Evolutionary conservation across 441 rosid species (phyloP).

Genomic region (Macaranga tanarius): DNA sequence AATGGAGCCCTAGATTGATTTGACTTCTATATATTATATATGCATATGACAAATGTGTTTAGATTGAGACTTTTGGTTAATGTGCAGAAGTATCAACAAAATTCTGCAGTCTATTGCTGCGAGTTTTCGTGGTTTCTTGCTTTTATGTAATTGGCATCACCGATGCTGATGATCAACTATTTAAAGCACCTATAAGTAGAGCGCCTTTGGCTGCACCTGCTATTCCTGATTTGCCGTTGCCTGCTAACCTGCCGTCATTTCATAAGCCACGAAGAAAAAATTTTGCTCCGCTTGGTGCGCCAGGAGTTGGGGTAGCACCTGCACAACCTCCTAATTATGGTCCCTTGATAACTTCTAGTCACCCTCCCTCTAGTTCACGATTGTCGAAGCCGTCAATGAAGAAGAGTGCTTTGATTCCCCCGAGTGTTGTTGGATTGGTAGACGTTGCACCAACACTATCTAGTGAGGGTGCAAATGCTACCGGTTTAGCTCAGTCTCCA

Average conservation of each 20-base stretch:
- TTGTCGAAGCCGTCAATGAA: slow-evolving; percentile 63
- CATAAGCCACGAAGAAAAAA: slow-evolving; percentile 39
- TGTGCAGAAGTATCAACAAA: slow-evolving; percentile 43
- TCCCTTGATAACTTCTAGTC: slow-evolving; percentile 54
- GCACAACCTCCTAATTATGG: slow-evolving; percentile 52
- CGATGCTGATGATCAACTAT: slow-evolving; percentile 32
- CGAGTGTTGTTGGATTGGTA: slow-evolving; percentile 56
- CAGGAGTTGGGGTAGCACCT: slow-evolving; percentile 40
- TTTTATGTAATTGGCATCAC: slow-evolving; percentile 34
- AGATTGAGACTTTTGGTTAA: slow-evolving; percentile 7
- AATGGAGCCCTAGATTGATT: background rate
- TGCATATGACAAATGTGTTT: background rate
- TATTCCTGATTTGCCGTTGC: slow-evolving; percentile 47
- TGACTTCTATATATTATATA: background rate
- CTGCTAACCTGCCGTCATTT: slow-evolving; percentile 39
- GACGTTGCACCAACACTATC: slow-evolving; percentile 70
- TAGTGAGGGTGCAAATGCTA: slow-evolving; percentile 45
- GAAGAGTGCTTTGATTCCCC: slow-evolving; percentile 47
- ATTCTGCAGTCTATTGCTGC: slow-evolving; percentile 31
- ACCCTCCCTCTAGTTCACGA: slow-evolving; percentile 55
- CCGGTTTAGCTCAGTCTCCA: slow-evolving; percentile 75
- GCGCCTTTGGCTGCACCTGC: slow-evolving; percentile 41
- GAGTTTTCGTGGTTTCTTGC: slow-evolving; percentile 36
- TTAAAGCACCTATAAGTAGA: slow-evolving; percentile 38
- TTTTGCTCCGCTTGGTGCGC: slow-evolving; percentile 47